Conservation (phyloP, 2,329 filamentous ascomycete species). For the Teratosphaeriaceae sp. region DNA sequence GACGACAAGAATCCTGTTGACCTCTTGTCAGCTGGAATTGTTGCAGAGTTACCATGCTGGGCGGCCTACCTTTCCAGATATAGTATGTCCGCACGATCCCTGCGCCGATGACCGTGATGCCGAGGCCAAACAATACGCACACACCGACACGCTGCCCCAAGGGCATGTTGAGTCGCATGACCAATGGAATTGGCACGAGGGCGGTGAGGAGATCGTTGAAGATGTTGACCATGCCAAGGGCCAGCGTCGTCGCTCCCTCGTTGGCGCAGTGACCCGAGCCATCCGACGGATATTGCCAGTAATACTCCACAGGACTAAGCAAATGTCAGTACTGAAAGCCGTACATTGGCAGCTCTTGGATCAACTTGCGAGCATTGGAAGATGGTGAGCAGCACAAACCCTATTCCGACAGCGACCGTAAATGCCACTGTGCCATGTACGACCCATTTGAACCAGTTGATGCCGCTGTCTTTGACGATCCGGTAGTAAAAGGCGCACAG, state of each 20-base stretch:
- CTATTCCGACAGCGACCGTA: slow-evolving; percentile 32
- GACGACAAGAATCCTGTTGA: too few species aligned
- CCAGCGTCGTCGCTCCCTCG: slow-evolving; percentile 35
- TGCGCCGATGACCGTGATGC: slow-evolving; percentile 37
- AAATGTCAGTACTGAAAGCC: background rate
- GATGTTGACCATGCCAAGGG: slow-evolving; percentile 38
- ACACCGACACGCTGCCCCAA: slow-evolving; percentile 34
- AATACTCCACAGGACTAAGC: slow-evolving; percentile 15
- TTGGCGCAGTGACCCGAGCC: slow-evolving; percentile 31
- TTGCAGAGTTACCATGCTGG: too few species aligned
- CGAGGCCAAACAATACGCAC: slow-evolving; percentile 34
- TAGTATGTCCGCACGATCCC: slow-evolving; percentile 39
- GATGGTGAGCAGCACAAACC: slow-evolving; percentile 31
- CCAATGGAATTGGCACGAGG: slow-evolving; percentile 37
- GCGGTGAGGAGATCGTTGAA: slow-evolving; percentile 39
- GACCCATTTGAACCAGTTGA: slow-evolving; percentile 33
- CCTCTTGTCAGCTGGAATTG: too few species aligned
- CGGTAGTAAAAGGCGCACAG: slow-evolving; percentile 43
- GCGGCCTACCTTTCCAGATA: slow-evolving; percentile 8
- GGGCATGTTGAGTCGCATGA: slow-evolving; percentile 39
- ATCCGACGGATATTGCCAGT: slow-evolving; percentile 34
- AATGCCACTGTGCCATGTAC: slow-evolving; percentile 34
- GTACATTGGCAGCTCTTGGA: too few species aligned
- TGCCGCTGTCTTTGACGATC: slow-evolving; percentile 35
- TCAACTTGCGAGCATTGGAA: slow-evolving; percentile 34